A percentile compares a stretch with the other conserved stretches of the same genome.
phyloP scores from a whole-genome alignment of 352 stramenopile genomes.

The Phytophthora tubulina region DNA sequence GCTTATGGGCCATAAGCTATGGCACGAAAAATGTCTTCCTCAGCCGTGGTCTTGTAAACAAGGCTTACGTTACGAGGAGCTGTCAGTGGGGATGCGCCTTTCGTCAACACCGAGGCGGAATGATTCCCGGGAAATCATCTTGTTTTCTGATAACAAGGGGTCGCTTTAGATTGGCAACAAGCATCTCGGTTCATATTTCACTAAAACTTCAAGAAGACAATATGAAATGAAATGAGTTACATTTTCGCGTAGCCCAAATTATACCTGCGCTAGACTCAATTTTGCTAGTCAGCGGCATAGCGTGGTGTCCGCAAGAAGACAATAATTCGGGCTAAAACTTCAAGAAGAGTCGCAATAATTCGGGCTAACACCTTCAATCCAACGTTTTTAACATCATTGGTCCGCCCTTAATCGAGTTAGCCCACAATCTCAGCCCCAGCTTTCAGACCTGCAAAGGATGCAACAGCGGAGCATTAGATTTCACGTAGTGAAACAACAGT shows the following conservation, averaged over 20 bases:
- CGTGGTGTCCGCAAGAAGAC: too few species aligned
- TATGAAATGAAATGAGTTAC: too few species aligned
- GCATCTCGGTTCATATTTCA: too few species aligned
- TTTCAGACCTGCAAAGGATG: slow-evolving; percentile 39
- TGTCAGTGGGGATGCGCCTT: slow-evolving; percentile 8
- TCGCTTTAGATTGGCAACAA: too few species aligned
- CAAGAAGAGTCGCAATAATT: too few species aligned
- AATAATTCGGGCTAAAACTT: too few species aligned
- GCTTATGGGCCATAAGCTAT: slow-evolving; percentile 1
- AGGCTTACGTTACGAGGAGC: slow-evolving; percentile 22
- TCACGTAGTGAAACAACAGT: background rate
- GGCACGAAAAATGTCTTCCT: slow-evolving; percentile 2
- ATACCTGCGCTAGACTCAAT: too few species aligned
- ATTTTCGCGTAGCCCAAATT: too few species aligned
- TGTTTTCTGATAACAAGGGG: background rate
- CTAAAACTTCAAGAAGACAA: too few species aligned
- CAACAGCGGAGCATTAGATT: background rate
- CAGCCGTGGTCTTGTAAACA: background rate
- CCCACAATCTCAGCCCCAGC: slow-evolving; percentile 36
- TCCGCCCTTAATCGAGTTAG: background rate
- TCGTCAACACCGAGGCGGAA: slow-evolving; percentile 12
- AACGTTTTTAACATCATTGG: too few species aligned
- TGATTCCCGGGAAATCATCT: background rate
- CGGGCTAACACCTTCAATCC: too few species aligned
- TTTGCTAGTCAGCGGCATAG: too few species aligned